A percentile compares a stretch with the other conserved stretches of the same genome.
These are phyloP conservation scores for Fomitopsis schrenkii DNA, from an alignment of 1,284 basidiomycete species.

Conservation along the genomic window DNA sequence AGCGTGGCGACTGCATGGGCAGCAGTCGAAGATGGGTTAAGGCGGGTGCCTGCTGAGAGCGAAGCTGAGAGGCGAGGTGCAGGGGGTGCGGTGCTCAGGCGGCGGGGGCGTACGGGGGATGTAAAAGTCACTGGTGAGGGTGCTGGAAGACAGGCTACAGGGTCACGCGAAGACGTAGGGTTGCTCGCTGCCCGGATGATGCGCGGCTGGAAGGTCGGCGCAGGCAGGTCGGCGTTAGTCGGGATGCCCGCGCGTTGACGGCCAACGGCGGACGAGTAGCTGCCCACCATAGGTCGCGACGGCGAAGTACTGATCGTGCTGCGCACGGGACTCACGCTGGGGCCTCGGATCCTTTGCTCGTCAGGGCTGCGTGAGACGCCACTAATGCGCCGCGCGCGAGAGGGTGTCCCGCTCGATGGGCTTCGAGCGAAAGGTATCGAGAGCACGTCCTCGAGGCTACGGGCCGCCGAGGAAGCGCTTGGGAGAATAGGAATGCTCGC, in stretches of 20 bases:
- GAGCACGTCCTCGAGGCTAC: conserved; percentile 60
- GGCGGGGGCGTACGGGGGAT: conserved; percentile 40
- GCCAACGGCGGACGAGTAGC: conserved; percentile 13
- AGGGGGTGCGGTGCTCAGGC: conserved; percentile 17
- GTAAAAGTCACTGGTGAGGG: conserved; percentile 32
- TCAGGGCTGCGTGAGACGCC: conserved; percentile 17
- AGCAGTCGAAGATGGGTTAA: background rate
- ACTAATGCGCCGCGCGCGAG: conserved; percentile 27
- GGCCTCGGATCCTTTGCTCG: conserved; percentile 3
- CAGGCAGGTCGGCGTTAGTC: conserved; percentile 7
- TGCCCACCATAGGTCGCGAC: conserved; percentile 21
- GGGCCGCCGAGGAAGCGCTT: conserved; percentile 35
- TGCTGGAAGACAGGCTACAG: conserved; percentile 18
- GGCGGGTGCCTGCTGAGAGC: background rate
- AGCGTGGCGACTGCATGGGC: conserved; percentile 5
- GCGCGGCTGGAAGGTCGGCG: conserved; percentile 53
- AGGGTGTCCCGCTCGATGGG: background rate
- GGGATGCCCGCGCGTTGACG: conserved; percentile 7
- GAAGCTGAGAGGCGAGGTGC: background rate
- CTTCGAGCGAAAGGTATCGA: conserved; percentile 48
- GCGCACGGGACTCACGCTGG: conserved; percentile 8
- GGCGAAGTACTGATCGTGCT: conserved; percentile 8
- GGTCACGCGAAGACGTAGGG: conserved; percentile 16
- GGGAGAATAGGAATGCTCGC: conserved; percentile 61
- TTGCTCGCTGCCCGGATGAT: conserved; percentile 49